Percentiles rank a stretch among this genome's conserved stretches.
These are phyloP conservation scores for Xylaria flabelliformis DNA, from an alignment of 495 filamentous ascomycete genomes.

Conservation along the genomic window DNA sequence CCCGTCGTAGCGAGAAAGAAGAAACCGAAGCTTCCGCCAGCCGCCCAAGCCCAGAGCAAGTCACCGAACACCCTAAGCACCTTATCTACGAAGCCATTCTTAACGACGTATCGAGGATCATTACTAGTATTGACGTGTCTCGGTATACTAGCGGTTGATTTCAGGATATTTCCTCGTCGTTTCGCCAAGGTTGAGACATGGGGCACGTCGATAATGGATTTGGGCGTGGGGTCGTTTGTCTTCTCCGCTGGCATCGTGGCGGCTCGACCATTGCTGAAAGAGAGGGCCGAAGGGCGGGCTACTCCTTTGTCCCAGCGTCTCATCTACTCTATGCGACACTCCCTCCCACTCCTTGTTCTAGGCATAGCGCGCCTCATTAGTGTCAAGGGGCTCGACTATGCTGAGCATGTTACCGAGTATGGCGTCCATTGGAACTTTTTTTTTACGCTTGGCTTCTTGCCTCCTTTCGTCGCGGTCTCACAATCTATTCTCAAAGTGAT, in stretches of 20 bases:
- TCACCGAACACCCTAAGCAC: slow-evolving; percentile 49
- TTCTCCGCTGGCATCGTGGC: slow-evolving; percentile 95
- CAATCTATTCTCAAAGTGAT: slow-evolving; percentile 66
- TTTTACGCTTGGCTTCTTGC: slow-evolving; percentile 90
- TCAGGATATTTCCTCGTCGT: slow-evolving; percentile 86
- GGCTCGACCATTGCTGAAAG: slow-evolving; percentile 82
- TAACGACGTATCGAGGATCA: slow-evolving; percentile 85
- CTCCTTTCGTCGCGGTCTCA: slow-evolving; percentile 88
- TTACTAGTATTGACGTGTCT: slow-evolving; percentile 95
- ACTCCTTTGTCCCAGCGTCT: slow-evolving; percentile 62
- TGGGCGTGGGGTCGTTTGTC: slow-evolving; percentile 97
- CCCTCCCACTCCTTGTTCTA: slow-evolving; percentile 80
- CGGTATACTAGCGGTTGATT: slow-evolving; percentile 97
- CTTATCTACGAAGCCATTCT: slow-evolving; percentile 84
- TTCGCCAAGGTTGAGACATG: slow-evolving; percentile 98
- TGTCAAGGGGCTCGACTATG: slow-evolving; percentile 94
- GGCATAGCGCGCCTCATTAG: slow-evolving; percentile 82
- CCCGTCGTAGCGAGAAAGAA: slow-evolving; percentile 45
- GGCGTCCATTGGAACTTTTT: slow-evolving; percentile 99
- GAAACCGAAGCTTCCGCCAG: slow-evolving; percentile 64
- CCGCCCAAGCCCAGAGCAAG: slow-evolving; percentile 44
- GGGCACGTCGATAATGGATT: slow-evolving; percentile 97
- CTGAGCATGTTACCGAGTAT: slow-evolving; percentile 97
- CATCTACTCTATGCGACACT: slow-evolving; percentile 71
- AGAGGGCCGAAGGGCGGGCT: slow-evolving; percentile 56